Evolutionary conservation across 352 stramenopile genomes (phyloP).

Genomic region (Pythium sp.): DNA sequence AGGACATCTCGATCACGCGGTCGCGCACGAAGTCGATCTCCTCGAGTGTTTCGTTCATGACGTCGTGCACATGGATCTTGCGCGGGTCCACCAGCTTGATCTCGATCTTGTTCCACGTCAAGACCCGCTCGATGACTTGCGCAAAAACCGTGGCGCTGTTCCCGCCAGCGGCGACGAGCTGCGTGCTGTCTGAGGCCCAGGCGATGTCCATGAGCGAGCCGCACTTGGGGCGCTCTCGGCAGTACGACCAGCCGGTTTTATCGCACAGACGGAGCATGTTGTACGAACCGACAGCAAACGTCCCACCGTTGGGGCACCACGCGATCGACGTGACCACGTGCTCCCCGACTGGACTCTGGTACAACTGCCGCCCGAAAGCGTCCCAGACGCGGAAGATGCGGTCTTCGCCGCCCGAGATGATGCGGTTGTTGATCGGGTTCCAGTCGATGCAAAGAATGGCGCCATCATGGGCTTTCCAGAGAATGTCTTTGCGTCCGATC

Average conservation of each 20-base stretch:
- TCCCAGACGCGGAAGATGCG: conserved; percentile 93
- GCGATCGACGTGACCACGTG: conserved; percentile 91
- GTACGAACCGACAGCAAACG: conserved; percentile 91
- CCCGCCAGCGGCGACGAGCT: conserved; percentile 85
- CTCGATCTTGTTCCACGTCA: conserved; percentile 90
- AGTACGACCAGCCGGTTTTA: conserved; percentile 90
- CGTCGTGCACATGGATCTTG: conserved; percentile 89
- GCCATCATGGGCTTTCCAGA: conserved; percentile 91
- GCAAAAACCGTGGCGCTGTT: conserved; percentile 89
- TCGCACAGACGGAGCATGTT: conserved; percentile 93
- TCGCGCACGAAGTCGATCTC: conserved; percentile 91
- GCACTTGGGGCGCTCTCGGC: conserved; percentile 69
- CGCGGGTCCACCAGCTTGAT: conserved; percentile 76
- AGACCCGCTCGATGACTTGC: conserved; percentile 80
- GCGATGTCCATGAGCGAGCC: conserved; percentile 88
- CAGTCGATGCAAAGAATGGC: conserved; percentile 92
- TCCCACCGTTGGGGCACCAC: conserved; percentile 90
- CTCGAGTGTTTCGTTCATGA: conserved; percentile 89
- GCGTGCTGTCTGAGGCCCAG: conserved; percentile 90
- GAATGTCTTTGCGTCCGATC: conserved; percentile 80
- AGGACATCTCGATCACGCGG: conserved; percentile 91
- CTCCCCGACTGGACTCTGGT: conserved; percentile 73
- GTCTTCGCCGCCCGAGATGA: conserved; percentile 93
- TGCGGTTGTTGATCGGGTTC: conserved; percentile 90
- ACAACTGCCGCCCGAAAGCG: conserved; percentile 89